Evolutionary conservation across 73 alveolate genomes (phyloP).

Genomic region (Tetrahymena malaccensis): DNA sequence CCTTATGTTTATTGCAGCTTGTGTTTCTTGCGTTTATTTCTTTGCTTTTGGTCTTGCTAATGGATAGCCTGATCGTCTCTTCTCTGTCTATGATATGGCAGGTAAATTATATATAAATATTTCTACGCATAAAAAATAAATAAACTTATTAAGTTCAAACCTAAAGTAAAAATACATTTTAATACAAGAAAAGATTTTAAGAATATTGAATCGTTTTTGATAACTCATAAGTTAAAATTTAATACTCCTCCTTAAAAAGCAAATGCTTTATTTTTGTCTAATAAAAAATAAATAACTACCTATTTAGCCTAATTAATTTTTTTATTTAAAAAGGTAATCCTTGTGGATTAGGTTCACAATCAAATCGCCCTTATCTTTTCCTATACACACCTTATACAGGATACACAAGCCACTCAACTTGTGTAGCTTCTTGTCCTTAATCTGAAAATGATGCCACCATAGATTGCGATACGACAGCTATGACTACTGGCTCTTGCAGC

Average conservation of each 20-base stretch:
- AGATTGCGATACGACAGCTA: neutral
- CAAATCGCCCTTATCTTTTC: constrained; percentile 7
- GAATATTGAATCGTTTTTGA: too few relatives aligned
- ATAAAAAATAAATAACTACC: neutral
- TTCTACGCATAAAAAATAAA: neutral
- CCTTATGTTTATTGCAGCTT: constrained; percentile 63
- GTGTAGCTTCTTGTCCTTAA: constrained; percentile 21
- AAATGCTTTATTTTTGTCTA: neutral
- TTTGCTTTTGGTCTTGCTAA: constrained; percentile 3
- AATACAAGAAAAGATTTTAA: too few relatives aligned
- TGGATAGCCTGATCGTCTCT: constrained; percentile 24
- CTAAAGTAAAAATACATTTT: too few relatives aligned
- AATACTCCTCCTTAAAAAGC: too few relatives aligned
- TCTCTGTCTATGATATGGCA: constrained; percentile 25
- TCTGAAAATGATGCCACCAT: neutral
- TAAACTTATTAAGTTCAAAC: neutral
- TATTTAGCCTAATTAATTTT: neutral
- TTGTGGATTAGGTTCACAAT: constrained; percentile 15
- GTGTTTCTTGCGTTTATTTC: constrained; percentile 43
- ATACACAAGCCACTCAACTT: constrained; percentile 10
- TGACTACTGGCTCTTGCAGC: constrained; percentile 4
- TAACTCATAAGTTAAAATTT: too few relatives aligned
- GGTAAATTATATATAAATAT: neutral
- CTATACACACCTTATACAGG: constrained; percentile 7
- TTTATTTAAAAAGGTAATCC: constrained; percentile 5